Percentiles rank a stretch among this genome's conserved stretches.
Evolutionary conservation across 257 asterid genomes (phyloP).

Genomic region (Osmanthus fragrans): DNA sequence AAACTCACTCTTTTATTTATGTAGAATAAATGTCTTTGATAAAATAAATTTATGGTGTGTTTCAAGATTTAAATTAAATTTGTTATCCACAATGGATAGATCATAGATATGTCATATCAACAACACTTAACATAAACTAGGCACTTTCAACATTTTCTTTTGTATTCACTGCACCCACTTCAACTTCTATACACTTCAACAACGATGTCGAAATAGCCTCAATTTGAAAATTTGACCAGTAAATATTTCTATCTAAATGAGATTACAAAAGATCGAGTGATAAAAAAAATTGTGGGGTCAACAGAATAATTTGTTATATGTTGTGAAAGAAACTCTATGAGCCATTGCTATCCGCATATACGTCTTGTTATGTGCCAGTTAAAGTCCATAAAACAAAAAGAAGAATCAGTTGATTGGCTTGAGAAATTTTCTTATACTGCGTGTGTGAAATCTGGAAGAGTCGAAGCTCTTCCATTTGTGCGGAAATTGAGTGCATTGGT

Average conservation of each 20-base stretch:
- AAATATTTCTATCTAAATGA: too few relatives aligned
- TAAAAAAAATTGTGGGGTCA: neutral
- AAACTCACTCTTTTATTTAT: too few relatives aligned
- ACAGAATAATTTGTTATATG: neutral
- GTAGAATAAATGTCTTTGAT: too few relatives aligned
- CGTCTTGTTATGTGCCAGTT: neutral
- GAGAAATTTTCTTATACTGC: neutral
- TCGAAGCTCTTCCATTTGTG: too few relatives aligned
- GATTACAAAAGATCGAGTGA: neutral
- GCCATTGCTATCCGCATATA: neutral
- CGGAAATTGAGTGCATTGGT: too few relatives aligned
- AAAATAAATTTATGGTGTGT: too few relatives aligned
- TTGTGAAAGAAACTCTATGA: neutral
- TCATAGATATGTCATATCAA: too few relatives aligned
- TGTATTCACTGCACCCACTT: constrained; percentile 16
- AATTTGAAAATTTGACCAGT: neutral
- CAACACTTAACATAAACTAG: too few relatives aligned
- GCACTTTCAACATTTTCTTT: neutral
- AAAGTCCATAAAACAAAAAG: neutral
- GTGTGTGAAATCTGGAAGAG: too few relatives aligned
- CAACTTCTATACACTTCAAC: neutral
- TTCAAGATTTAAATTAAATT: too few relatives aligned
- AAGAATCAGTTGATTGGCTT: neutral
- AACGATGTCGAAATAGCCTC: too few relatives aligned
- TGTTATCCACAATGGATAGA: too few relatives aligned